Percentiles rank a stretch among this genome's conserved stretches.
Evolutionary conservation across 164 flowering plant species (phyloP).

Genomic region (Umbilicus rupestris): DNA sequence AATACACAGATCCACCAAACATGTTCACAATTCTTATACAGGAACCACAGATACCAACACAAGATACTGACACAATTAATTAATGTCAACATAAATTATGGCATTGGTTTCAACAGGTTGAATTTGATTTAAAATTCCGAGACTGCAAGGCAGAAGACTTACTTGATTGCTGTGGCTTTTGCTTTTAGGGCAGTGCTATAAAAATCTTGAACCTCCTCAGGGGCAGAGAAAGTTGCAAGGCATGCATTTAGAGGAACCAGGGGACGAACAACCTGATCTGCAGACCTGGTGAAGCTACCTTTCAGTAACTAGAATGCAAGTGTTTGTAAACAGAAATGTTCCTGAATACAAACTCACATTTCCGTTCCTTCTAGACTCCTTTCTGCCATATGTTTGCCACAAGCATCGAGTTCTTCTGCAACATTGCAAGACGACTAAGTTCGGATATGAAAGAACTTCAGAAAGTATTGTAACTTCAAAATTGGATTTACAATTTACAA

Average conservation of each 20-base stretch:
- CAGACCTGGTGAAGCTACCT: conserved; percentile 2
- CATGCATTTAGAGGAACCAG: conserved; percentile 89
- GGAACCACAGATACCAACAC: neutral
- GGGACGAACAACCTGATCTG: conserved; percentile 76
- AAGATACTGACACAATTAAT: too few relatives aligned
- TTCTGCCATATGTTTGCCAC: conserved; percentile 54
- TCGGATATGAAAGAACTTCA: neutral
- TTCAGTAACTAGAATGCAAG: neutral
- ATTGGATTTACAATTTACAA: neutral
- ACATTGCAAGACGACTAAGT: conserved; percentile 10
- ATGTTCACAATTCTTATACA: neutral
- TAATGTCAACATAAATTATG: too few relatives aligned
- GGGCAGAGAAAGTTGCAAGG: conserved; percentile 65
- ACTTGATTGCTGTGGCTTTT: conserved; percentile 88
- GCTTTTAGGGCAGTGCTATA: conserved; percentile 82
- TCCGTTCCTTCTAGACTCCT: conserved; percentile 52
- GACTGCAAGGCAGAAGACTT: conserved; percentile 15
- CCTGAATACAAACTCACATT: conserved; percentile 47
- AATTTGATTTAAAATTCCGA: neutral
- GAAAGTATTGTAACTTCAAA: too few relatives aligned
- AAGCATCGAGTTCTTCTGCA: conserved; percentile 75
- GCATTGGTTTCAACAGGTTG: neutral
- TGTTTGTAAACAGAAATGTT: neutral
- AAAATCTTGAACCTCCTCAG: conserved; percentile 87
- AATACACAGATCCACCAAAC: neutral